Base-by-base conservation (phyloP, 2,329 filamentous ascomycete genomes). In the Calycina herbarum region DNA sequence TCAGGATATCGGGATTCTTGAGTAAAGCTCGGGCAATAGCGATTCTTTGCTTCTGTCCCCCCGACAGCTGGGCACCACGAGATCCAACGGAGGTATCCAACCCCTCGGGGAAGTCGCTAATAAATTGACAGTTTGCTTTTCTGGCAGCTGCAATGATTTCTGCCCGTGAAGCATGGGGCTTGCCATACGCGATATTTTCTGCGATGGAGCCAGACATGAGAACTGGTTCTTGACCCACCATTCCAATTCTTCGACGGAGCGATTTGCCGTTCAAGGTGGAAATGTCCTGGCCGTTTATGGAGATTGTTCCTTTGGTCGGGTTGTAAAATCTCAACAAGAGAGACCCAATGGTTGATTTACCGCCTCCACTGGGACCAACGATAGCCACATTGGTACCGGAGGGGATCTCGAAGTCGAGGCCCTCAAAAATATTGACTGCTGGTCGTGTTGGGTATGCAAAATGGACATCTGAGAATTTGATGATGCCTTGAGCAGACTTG, bases 41-140 rank as follows among this genome's bases (percentile, higher is more conserved):
- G 73, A 99, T 98, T 69, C 95, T 90, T 78, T 99, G 95, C 80
- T 98, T 98, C 79, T 99, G 95, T 0, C 95, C 95, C 61, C 95
- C 95, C 8, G 93, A 97, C 0, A 99, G 85, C 78, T 98, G 94
- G 1, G 94, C 94, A 40, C 95, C 95, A 70, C 95, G 86, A 17
- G 94, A 91, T 63, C 96, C 96, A 35, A 97, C 95, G 69, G 91
- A 91, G 0, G 95, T 99, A 75, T 99, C 94, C 6, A 99, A 85
- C 4, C 95, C 95, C 65, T 98, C 93, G 33, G 95, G 95, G 72
- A 99, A 96, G 77, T 99, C 95, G 76, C 91, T 90, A 77, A 99
- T 97, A 76, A 99, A 99, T 72, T 91, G 90, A 77, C 95, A 99
- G 78, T 99, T 99, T 63, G 95, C 95, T 77, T 94, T 91, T 68